A percentile compares a stretch with the other conserved stretches of the same genome.
These are phyloP conservation scores for Leccinum disarticulatum DNA, from an alignment of 768 basidiomycete species.

Conservation along the genomic window DNA sequence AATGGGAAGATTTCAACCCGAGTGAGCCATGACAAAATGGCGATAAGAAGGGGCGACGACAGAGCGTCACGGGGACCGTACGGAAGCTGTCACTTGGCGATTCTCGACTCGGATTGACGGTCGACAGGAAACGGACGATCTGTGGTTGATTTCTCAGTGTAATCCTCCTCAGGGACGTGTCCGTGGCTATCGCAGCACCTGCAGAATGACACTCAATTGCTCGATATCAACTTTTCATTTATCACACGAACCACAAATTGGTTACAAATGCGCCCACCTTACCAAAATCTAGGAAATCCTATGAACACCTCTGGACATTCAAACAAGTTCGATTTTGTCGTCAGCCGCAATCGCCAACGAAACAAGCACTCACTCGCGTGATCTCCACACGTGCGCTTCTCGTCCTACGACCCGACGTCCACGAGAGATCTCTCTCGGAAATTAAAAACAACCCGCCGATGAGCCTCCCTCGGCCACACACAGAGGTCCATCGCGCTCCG, in stretches of 20 bases:
- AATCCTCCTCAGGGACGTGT: conserved; percentile 28
- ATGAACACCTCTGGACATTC: background rate
- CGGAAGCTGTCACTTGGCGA: background rate
- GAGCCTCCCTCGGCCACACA: background rate
- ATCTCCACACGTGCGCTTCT: conserved; percentile 9
- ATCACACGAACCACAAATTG: conserved; percentile 23
- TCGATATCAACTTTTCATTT: conserved; percentile 25
- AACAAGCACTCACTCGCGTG: background rate
- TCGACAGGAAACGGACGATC: conserved; percentile 13
- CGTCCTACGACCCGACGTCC: conserved; percentile 7
- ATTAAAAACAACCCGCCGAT: conserved; percentile 24
- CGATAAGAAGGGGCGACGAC: conserved; percentile 12
- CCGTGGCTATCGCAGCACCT: conserved; percentile 21
- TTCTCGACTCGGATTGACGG: conserved; percentile 11
- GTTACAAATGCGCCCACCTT: conserved; percentile 26
- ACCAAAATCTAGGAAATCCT: conserved; percentile 7
- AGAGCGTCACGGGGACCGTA: conserved; percentile 2
- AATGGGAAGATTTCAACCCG: conserved; percentile 19
- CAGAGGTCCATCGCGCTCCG: background rate
- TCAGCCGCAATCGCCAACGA: background rate
- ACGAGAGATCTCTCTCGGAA: conserved; percentile 21
- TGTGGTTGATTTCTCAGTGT: conserved; percentile 18
- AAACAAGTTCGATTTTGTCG: background rate
- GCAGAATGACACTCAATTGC: conserved; percentile 8
- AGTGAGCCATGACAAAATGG: conserved; percentile 14